These are phyloP conservation scores for Aaosphaeria arxii DNA, from an alignment of 2,329 filamentous ascomycete genomes.

Conservation along the genomic window DNA sequence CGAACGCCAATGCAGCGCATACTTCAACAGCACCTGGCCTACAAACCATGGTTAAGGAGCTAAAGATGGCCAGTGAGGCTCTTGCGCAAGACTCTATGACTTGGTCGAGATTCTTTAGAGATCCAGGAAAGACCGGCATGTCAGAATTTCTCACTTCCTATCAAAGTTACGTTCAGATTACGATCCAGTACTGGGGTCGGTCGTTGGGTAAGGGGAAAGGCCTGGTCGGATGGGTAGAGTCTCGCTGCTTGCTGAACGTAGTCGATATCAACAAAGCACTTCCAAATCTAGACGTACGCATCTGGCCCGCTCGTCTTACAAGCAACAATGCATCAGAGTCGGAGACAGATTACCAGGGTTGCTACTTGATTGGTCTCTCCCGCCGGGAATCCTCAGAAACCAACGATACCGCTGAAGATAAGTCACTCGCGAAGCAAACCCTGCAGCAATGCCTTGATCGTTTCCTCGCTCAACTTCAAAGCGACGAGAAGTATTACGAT, in stretches of 20 bases:
- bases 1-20: slow-evolving; percentile 58
- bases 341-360: slow-evolving; percentile 54
- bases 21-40: slow-evolving; percentile 55
- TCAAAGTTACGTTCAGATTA: slow-evolving; percentile 58
- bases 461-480: slow-evolving; percentile 34
- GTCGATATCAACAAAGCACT: slow-evolving; percentile 57
- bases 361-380: slow-evolving; percentile 59
- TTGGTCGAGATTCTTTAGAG: slow-evolving; percentile 27
- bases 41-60: slow-evolving; percentile 50
- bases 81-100: slow-evolving; percentile 31
- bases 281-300: slow-evolving; percentile 52
- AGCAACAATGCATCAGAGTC: slow-evolving; percentile 15
- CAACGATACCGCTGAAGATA: slow-evolving; percentile 31
- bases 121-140: neutral
- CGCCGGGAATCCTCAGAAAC: slow-evolving; percentile 5
- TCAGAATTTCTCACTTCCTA: slow-evolving; percentile 52
- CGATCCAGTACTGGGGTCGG: slow-evolving; percentile 64
- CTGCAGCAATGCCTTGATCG: slow-evolving; percentile 38
- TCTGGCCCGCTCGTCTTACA: slow-evolving; percentile 62
- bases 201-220: slow-evolving; percentile 53
- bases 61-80: slow-evolving; percentile 46
- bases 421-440: slow-evolving; percentile 41
- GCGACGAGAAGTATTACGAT: slow-evolving; percentile 36
- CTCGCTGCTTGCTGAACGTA: slow-evolving; percentile 56
- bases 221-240: slow-evolving; percentile 64